A percentile compares a stretch with the other conserved stretches of the same genome.
These are phyloP conservation scores for Pisolithus thermaeus DNA, from an alignment of 1,284 basidiomycete genomes.

Conservation along the genomic window DNA sequence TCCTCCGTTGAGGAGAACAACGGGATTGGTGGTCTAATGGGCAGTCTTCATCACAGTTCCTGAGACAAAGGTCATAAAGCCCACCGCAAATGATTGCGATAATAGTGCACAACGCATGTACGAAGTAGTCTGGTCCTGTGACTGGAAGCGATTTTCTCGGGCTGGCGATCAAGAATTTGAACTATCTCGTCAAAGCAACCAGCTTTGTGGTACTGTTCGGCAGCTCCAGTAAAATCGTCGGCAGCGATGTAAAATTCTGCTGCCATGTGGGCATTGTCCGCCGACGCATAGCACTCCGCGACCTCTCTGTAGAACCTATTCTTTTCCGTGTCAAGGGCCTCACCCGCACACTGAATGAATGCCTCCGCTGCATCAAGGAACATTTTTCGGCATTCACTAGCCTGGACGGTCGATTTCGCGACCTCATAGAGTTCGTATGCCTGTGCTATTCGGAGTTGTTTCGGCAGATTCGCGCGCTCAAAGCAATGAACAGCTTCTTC, in stretches of 20 bases:
- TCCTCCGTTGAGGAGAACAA: constrained; percentile 48
- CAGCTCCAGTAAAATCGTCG: constrained; percentile 39
- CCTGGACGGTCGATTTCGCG: constrained; percentile 28
- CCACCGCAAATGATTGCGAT: neutral
- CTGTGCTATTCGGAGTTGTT: constrained; percentile 41
- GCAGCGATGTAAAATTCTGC: constrained; percentile 41
- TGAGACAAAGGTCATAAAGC: too few species aligned
- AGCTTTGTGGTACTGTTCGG: constrained; percentile 40
- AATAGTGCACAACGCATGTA: neutral
- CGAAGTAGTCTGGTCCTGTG: neutral
- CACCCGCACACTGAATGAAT: constrained; percentile 39
- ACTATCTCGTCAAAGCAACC: neutral
- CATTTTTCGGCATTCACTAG: constrained; percentile 26
- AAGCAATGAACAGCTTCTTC: constrained; percentile 59
- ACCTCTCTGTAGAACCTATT: constrained; percentile 42
- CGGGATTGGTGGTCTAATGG: constrained; percentile 36
- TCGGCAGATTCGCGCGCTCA: constrained; percentile 41
- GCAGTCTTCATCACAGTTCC: too few species aligned
- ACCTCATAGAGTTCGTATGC: constrained; percentile 41
- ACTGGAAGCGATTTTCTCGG: neutral
- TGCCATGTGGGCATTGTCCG: constrained; percentile 36
- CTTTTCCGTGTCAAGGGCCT: constrained; percentile 18
- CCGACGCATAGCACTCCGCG: constrained; percentile 50
- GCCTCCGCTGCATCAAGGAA: constrained; percentile 44
- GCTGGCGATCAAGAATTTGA: neutral